Base-by-base conservation (phyloP, 495 filamentous ascomycete species). In the Aspergillus haitiensis region DNA sequence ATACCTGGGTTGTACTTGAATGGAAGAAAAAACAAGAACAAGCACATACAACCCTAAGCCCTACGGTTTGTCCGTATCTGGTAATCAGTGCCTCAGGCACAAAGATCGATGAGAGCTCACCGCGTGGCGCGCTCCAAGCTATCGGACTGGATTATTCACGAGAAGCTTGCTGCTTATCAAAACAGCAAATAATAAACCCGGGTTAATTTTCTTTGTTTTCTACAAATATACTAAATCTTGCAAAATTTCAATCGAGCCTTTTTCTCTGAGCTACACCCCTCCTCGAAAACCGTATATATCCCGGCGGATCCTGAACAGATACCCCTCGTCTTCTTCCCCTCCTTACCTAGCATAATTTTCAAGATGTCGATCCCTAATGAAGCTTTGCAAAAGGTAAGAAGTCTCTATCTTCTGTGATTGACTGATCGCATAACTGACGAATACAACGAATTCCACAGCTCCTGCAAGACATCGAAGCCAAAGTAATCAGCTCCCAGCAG, bases 281-380 rank as follows among this genome's bases (percentile, higher is more conserved):
- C 45, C n/a, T 27, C 31, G 8, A 34, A 40, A 40, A 15, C n/a
- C 44, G 15, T 5, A 47, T 13, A 33, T 7, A n/a, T 18, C 27
- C 13, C 18, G 36, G 18, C 45, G 11, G 18, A 27, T 16, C 18
- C 10, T 7, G 8, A 33, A 15, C 1, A 34, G 1, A n/a, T 33
- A 31, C 11, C 11, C 49, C 45, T 33, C 40, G 39, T 47, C 16
- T 16, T 39, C 33, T 40, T 12, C 40, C 21, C 44, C 44, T 8
- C 42, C 42, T 16, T 16, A 13, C n/a, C 11, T 16, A 13, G n/a
- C 2, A 46, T 16, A 18, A 42, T 15, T 57, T 45, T 35, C 70
- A 82, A 65, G 59, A 98, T 98, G 94, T 95, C 94, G 62, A 93
- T 98, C 66, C 88, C 93, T 58, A 96, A 94, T 69, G 91, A 97